These are phyloP conservation scores for Cyclotella kingstonii DNA, from an alignment of 108 stramenopile genomes.

Conservation along the genomic window DNA sequence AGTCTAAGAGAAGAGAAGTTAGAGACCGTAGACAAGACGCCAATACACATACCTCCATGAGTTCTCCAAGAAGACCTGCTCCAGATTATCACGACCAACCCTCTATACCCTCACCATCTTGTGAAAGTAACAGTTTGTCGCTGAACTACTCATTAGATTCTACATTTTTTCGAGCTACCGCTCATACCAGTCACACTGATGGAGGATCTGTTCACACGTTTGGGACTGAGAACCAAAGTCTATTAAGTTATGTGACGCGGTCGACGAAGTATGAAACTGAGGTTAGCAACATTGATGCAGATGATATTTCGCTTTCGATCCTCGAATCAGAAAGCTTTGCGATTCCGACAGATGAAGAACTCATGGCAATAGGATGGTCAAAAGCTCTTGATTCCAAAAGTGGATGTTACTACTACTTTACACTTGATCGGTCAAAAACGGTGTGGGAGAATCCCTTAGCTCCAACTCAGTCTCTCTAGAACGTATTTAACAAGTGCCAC, in stretches of 20 bases:
- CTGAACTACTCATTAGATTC: constrained; percentile 66
- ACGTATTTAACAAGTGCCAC: no score
- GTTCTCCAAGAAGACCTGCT: neutral
- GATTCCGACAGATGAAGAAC: constrained; percentile 79
- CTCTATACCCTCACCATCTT: constrained; percentile 24
- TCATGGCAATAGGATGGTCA: constrained; percentile 83
- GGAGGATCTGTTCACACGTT: constrained; percentile 46
- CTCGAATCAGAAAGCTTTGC: constrained; percentile 42
- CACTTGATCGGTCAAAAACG: constrained; percentile 74
- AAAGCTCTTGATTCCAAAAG: constrained; percentile 85
- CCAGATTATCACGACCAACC: neutral
- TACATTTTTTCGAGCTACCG: constrained; percentile 1
- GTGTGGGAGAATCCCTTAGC: constrained; percentile 82
- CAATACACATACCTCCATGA: constrained; percentile 11
- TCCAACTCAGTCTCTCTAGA: constrained; percentile 8
- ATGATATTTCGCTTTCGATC: constrained; percentile 42
- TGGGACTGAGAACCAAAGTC: constrained; percentile 44
- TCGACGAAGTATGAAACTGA: constrained; percentile 32
- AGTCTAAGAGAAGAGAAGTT: constrained; percentile 45
- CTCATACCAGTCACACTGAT: constrained; percentile 21
- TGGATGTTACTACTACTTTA: constrained; percentile 84
- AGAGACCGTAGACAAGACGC: constrained; percentile 44
- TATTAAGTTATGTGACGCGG: constrained; percentile 45
- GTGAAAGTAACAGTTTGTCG: constrained; percentile 30
- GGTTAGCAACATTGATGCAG: constrained; percentile 2